Conservation (phyloP, 176 grass and related monocot species). For the Oryza nivara region DNA sequence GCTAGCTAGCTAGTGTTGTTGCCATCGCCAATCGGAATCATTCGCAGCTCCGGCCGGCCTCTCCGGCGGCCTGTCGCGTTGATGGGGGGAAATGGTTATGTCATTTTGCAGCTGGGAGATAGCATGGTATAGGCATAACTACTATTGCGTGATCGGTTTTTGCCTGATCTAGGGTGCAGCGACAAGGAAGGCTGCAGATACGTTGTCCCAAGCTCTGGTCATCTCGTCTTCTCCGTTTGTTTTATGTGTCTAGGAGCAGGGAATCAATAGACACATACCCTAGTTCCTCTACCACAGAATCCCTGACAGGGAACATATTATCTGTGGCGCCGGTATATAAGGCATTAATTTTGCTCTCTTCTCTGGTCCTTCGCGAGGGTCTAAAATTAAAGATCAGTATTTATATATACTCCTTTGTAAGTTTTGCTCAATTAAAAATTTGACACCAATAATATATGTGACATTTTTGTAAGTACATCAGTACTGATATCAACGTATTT, state of each 20-base stretch:
- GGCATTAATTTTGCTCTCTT: too few relatives aligned
- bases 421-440: too few relatives aligned
- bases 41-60: conserved; percentile 19
- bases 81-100: conserved; percentile 18
- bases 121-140: background rate
- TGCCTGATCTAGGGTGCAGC: background rate
- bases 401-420: too few relatives aligned
- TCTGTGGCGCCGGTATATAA: too few relatives aligned
- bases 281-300: too few relatives aligned
- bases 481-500: too few relatives aligned
- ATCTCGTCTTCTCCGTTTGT: background rate
- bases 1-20: background rate
- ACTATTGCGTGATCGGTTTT: background rate
- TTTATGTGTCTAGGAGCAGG: background rate
- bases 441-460: too few relatives aligned
- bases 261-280: background rate
- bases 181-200: background rate
- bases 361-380: too few relatives aligned
- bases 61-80: background rate
- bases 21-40: conserved; percentile 46
- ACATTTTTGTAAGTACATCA: too few relatives aligned
- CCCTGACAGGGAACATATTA: too few relatives aligned
- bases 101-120: background rate
- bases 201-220: background rate
- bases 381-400: too few relatives aligned